phyloP scores from a whole-genome alignment of 768 basidiomycete species.

The Kwoniella europaea region DNA sequence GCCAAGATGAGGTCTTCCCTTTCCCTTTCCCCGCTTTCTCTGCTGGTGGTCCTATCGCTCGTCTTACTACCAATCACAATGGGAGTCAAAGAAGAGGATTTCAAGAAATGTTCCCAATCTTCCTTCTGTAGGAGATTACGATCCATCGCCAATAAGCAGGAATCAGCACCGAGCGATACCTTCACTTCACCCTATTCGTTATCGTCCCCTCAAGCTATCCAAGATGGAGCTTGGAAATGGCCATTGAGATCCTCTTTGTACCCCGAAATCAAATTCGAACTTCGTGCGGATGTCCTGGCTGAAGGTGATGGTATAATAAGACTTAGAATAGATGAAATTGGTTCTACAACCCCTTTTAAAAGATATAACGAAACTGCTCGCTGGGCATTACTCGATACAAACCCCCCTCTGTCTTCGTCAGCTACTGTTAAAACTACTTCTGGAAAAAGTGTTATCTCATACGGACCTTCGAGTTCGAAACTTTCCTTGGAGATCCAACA shows the following conservation, averaged over 20 bases:
- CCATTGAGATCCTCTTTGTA: constrained; percentile 79
- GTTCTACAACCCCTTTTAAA: constrained; percentile 67
- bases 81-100: constrained; percentile 70
- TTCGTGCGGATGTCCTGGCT: constrained; percentile 81
- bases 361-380: constrained; percentile 89
- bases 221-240: constrained; percentile 66
- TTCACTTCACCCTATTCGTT: constrained; percentile 91
- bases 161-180: constrained; percentile 60
- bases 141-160: constrained; percentile 75
- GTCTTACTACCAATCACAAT: constrained; percentile 3
- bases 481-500: constrained; percentile 69
- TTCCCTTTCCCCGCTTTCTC: not conserved
- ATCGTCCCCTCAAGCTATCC: constrained; percentile 53
- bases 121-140: constrained; percentile 94
- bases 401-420: constrained; percentile 64
- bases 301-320: constrained; percentile 77
- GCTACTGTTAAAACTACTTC: constrained; percentile 26
- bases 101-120: constrained; percentile 92
- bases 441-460: constrained; percentile 64
- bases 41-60: not conserved
- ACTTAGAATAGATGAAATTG: constrained; percentile 89
- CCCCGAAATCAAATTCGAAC: constrained; percentile 77
- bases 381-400: constrained; percentile 77
- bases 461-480: constrained; percentile 69
- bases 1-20: not conserved